Base-by-base conservation (phyloP, 805 yeast genomes). In the Nakazawaea holstii region DNA sequence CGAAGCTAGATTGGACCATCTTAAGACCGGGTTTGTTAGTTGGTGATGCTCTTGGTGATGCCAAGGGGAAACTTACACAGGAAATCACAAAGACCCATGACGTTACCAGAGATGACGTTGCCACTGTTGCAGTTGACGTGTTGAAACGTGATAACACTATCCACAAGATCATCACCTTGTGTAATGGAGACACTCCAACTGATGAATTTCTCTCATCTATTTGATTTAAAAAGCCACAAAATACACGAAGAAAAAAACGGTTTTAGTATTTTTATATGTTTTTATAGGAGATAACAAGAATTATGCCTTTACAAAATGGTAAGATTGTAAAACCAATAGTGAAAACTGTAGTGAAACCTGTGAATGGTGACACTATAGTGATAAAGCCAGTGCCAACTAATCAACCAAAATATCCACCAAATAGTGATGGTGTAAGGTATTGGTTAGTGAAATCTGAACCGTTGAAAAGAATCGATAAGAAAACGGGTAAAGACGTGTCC, bases 281-380 rank as follows among this genome's bases (percentile, higher is more conserved):
- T 20, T 20, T 20, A 20, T 20, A 20, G 24, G 24, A 20, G 24
- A 20, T 49, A 61, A 69, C 64, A 65, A 62, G 64, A 67, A 59
- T 75, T 74, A 75, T 70, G 75, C 69, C 75, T 71, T 75, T 72
- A 69, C 71, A 70, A 85, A 85, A 86, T 78, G 84, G 81, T 86
- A 79, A 69, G 60, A 52, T 33, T 13, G 26, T 8, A 5, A 27
- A 35, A 42, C 24, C 24, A 35, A 35, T 14, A 42, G 5, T 15
- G 7, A 42, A 27, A 13, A 13, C 9, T 8, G 13, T 11, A 10
- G 9, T 26, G n/a, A 30, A 15, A 30, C 29, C 35, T 14, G 15
- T 9, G 26, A 15, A 9, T 28, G 5, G 11, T 7, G 30, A 13
- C 10, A 13, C 17, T 5, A 38, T 38, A 32, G 38, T 42, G 13